These are phyloP conservation scores for Syzygium grande DNA, from an alignment of 345 rosid genomes.

Conservation along the genomic window DNA sequence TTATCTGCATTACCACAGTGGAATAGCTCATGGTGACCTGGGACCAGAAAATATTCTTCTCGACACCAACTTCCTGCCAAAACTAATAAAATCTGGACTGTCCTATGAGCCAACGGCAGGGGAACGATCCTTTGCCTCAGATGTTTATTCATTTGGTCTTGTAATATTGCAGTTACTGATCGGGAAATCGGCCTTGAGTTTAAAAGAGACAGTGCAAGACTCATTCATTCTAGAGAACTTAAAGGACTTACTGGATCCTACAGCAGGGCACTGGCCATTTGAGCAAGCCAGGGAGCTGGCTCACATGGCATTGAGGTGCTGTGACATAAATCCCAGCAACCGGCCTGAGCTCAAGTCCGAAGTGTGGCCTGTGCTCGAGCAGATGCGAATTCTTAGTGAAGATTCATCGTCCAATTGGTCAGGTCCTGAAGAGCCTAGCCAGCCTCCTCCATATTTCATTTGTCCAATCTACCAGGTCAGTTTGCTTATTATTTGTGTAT, in stretches of 20 bases:
- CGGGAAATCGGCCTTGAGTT: slow-evolving; percentile 48
- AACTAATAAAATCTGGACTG: slow-evolving; percentile 74
- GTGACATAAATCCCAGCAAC: slow-evolving; percentile 52
- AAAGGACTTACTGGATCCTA: slow-evolving; percentile 59
- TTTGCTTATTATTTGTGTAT: neutral
- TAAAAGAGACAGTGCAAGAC: slow-evolving; percentile 45
- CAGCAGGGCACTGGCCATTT: slow-evolving; percentile 95
- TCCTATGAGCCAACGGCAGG: slow-evolving; percentile 15
- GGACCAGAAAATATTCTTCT: slow-evolving; percentile 79
- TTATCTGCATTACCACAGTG: slow-evolving; percentile 70
- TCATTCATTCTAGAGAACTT: slow-evolving; percentile 46
- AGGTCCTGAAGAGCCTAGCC: slow-evolving; percentile 42
- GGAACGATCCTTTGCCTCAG: slow-evolving; percentile 32
- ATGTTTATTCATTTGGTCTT: slow-evolving; percentile 79
- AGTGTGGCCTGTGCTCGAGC: slow-evolving; percentile 81
- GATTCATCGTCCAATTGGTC: slow-evolving; percentile 28
- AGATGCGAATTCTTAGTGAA: slow-evolving; percentile 83
- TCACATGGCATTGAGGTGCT: slow-evolving; percentile 77
- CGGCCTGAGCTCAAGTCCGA: slow-evolving; percentile 73
- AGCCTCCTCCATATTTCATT: slow-evolving; percentile 69
- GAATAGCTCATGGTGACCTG: slow-evolving; percentile 72
- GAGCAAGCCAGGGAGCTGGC: slow-evolving; percentile 81
- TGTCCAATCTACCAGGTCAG: slow-evolving; percentile 85
- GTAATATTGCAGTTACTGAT: slow-evolving; percentile 60
- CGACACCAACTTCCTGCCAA: slow-evolving; percentile 52